These are phyloP conservation scores for Salvia miltiorrhiza DNA, from an alignment of 257 asterid genomes.

Conservation along the genomic window DNA sequence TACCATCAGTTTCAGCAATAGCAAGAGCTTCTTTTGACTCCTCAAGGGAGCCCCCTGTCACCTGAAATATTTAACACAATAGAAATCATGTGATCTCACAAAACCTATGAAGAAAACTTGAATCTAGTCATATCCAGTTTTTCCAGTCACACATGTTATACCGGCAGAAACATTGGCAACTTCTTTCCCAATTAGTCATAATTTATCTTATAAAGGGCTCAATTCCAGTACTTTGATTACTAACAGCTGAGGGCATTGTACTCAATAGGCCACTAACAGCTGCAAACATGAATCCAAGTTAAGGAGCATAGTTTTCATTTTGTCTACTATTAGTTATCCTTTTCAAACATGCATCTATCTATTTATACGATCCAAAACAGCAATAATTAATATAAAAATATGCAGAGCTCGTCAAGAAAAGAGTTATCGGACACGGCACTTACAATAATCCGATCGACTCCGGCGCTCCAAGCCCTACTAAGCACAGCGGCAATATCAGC, in stretches of 20 bases:
- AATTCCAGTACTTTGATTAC: too few species aligned
- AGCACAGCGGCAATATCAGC: slow-evolving; percentile 83
- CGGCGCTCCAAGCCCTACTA: slow-evolving; percentile 93
- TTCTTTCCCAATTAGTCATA: not conserved
- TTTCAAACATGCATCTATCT: not conserved
- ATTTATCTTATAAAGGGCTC: too few species aligned
- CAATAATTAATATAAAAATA: not conserved
- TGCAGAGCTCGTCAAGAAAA: not conserved
- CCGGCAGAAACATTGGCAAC: slow-evolving; percentile 8
- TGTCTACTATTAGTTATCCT: too few species aligned
- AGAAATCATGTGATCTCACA: too few species aligned
- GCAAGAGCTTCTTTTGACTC: slow-evolving; percentile 95
- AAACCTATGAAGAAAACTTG: too few species aligned
- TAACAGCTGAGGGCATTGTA: not conserved
- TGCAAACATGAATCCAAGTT: not conserved
- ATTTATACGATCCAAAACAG: not conserved
- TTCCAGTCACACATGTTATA: not conserved
- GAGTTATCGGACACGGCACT: slow-evolving; percentile 1
- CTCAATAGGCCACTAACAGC: not conserved
- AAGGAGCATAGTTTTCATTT: too few species aligned
- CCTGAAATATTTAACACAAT: slow-evolving; percentile 38
- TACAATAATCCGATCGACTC: slow-evolving; percentile 89
- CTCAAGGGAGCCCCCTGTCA: slow-evolving; percentile 92
- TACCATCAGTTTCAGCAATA: slow-evolving; percentile 96
- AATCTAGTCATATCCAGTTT: too few species aligned